Evolutionary conservation across 306 rosid genomes (phyloP).

Genomic region (Spatholobus suberectus): DNA sequence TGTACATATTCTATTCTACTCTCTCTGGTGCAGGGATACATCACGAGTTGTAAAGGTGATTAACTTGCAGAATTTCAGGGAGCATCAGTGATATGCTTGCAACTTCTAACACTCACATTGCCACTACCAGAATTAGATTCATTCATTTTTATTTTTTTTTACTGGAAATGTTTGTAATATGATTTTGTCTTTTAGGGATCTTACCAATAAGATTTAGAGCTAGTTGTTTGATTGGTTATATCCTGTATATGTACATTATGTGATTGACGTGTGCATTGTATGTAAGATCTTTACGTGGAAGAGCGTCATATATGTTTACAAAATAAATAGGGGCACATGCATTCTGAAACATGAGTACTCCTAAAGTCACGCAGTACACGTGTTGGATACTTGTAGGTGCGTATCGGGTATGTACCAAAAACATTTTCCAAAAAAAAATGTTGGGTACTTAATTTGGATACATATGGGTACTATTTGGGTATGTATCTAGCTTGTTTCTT

Average conservation of each 20-base stretch:
- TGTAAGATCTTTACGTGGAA: constrained; percentile 2
- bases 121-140: constrained; percentile 28
- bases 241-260: constrained; percentile 27
- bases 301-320: background rate
- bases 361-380: no score
- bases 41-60: constrained; percentile 42
- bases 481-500: no score
- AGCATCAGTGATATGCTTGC: constrained; percentile 36
- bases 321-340: background rate
- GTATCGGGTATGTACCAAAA: no score
- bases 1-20: constrained; percentile 10
- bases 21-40: constrained; percentile 52
- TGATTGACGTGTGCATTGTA: constrained; percentile 38
- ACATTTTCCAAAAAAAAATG: no score
- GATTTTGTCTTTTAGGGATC: constrained; percentile 15
- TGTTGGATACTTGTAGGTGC: no score
- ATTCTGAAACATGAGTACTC: no score
- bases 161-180: constrained; percentile 15
- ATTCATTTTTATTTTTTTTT: constrained; percentile 29
- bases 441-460: no score
- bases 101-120: constrained; percentile 36
- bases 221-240: constrained; percentile 12
- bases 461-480: no score
- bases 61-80: constrained; percentile 30
- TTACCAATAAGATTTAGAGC: constrained; percentile 37